Evolutionary conservation across 176 grass and related monocot genomes (phyloP), one percentile per base, ranked within the genome.

Genomic region (Neostapfia colusana): DNA sequence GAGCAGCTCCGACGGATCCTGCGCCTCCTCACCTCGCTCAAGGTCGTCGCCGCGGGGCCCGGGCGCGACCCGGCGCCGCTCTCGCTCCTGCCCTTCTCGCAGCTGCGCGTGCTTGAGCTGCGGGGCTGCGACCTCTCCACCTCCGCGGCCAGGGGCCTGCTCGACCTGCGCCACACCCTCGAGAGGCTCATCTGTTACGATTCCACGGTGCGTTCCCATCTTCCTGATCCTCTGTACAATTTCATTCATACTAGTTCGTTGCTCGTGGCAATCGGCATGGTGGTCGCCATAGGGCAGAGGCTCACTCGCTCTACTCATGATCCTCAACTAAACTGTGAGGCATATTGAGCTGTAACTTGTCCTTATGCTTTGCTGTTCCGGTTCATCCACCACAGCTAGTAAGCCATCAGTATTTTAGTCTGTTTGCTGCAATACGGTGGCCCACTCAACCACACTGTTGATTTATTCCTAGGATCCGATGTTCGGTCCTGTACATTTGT

Each of bases 1-100:
- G 89, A 94, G 82, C 91, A 88, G 86, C 87, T 98, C 31, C 89
- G 87, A 1, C 80, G 89, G 76, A 94, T 94, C 81, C 76, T 94
- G 11, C 85, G 85, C 24, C 85, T 98, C 61, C 80, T 98, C 46
- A 90, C 87, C 45, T 88, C 86, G 24, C 84, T 94, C 24, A 98
- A 98, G 84, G 89, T 94, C 69, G 71, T 90, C 21, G 79, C 88
- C 37, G 65, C 67, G 43, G 59, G 90, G 31, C 85, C 85, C 10
- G 72, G 18, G 1, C 84, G 91, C 38, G 89, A 94, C 81, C 95
- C 91, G 40, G 82, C 95, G 69, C 91, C 91, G 34, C 67, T 98
- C n/a, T 90, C 87, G 4, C 89, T 98, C 31, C 31, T 31, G 31
- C 31, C 31, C 31, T 31, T 31, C 31, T 1, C 31, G 31, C 31